These are phyloP conservation scores for Podospora appendiculata DNA, from an alignment of 495 filamentous ascomycete genomes.

Conservation along the genomic window DNA sequence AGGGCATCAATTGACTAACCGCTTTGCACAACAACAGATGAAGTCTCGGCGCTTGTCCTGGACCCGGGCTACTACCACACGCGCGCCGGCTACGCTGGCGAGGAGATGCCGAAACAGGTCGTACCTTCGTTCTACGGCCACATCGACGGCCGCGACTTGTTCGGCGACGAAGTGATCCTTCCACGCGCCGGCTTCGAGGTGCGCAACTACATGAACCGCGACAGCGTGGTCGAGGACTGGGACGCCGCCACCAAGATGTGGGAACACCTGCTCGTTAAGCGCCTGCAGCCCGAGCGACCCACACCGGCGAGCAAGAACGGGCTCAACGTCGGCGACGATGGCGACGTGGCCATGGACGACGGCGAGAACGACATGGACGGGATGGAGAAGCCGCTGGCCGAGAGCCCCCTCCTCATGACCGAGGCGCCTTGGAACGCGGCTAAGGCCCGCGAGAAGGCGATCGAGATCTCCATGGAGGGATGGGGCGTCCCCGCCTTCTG, in stretches of 20 bases:
- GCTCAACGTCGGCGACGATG: conserved; percentile 45
- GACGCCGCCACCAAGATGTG: conserved; percentile 82
- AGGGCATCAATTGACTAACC: conserved; percentile 4
- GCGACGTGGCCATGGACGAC: conserved; percentile 47
- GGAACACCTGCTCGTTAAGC: conserved; percentile 66
- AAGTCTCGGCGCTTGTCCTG: conserved; percentile 93
- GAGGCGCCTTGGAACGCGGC: conserved; percentile 86
- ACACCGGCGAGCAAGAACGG: conserved; percentile 63
- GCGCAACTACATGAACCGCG: conserved; percentile 80
- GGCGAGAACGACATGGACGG: conserved; percentile 46
- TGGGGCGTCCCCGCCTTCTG: conserved; percentile 94
- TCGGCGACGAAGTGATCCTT: conserved; percentile 79
- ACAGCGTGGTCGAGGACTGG: conserved; percentile 94
- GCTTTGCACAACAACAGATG: conserved; percentile 50
- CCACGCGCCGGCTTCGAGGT: conserved; percentile 70
- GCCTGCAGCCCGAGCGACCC: conserved; percentile 65
- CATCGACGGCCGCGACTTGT: conserved; percentile 53
- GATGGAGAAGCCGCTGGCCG: conserved; percentile 70
- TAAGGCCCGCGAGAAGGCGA: conserved; percentile 82
- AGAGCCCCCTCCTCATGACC: conserved; percentile 88
- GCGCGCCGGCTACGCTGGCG: conserved; percentile 93
- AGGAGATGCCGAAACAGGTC: conserved; percentile 92
- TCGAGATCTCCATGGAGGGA: conserved; percentile 92
- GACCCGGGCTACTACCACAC: conserved; percentile 86
- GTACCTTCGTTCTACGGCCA: conserved; percentile 75